Evolutionary conservation across 31 red algal genomes (phyloP).

Genomic region (Asparagopsis taxiformis): DNA sequence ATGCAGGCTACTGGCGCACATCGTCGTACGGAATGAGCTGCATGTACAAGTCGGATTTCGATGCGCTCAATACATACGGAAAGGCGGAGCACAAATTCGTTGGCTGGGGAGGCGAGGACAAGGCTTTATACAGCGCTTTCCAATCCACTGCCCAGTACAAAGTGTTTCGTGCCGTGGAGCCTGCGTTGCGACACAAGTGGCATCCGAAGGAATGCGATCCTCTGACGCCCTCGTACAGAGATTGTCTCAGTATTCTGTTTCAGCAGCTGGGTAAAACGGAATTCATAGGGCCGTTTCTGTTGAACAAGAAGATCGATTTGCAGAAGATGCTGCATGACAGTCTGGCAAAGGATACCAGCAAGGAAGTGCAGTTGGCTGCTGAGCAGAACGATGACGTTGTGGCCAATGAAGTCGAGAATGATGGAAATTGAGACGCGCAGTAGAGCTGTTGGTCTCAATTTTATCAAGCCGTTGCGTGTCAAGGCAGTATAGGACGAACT

Average conservation of each 20-base stretch:
- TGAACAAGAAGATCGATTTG: slow-evolving; percentile 17
- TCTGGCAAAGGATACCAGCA: slow-evolving; percentile 13
- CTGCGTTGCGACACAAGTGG: slow-evolving; percentile 74
- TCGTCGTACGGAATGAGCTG: slow-evolving; percentile 67
- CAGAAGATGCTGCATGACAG: slow-evolving; percentile 6
- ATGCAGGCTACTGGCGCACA: slow-evolving; percentile 40
- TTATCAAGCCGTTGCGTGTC: too few relatives aligned
- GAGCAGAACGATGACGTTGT: neutral
- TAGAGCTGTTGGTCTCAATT: too few relatives aligned
- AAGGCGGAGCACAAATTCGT: slow-evolving; percentile 30
- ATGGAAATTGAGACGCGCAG: too few relatives aligned
- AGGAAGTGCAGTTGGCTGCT: neutral
- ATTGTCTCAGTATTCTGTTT: slow-evolving; percentile 40
- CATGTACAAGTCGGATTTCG: slow-evolving; percentile 66
- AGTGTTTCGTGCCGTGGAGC: slow-evolving; percentile 72
- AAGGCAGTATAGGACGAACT: too few relatives aligned
- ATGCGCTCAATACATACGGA: slow-evolving; percentile 36
- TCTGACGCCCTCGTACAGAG: slow-evolving; percentile 25
- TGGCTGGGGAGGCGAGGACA: slow-evolving; percentile 69
- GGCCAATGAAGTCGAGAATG: neutral
- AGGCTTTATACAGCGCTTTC: slow-evolving; percentile 32
- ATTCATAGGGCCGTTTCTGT: slow-evolving; percentile 12
- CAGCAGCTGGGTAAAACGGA: slow-evolving; percentile 34
- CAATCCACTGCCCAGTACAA: slow-evolving; percentile 17
- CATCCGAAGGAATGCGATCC: slow-evolving; percentile 60